Conservation (phyloP, 306 rosid genomes). For the Medicago ruthenica region DNA sequence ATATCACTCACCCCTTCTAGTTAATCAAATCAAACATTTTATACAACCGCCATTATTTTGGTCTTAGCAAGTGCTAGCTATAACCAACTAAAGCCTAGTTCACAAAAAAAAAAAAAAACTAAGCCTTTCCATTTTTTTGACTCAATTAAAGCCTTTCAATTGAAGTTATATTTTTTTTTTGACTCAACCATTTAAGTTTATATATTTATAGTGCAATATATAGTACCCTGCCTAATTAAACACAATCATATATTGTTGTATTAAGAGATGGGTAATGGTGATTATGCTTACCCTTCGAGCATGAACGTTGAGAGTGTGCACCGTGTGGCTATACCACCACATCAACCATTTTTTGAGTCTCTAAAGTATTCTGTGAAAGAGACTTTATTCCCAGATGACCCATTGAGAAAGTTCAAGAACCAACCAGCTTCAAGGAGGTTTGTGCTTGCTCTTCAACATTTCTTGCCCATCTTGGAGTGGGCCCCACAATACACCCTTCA, state of each 20-base stretch:
- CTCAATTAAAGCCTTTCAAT: no score
- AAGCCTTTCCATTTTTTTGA: background rate
- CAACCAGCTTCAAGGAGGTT: constrained; percentile 56
- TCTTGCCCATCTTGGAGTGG: constrained; percentile 82
- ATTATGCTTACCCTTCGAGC: constrained; percentile 49
- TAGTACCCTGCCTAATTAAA: background rate
- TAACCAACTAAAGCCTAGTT: background rate
- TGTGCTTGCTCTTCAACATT: constrained; percentile 63
- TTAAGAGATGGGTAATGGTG: constrained; percentile 64
- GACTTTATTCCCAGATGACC: constrained; percentile 93
- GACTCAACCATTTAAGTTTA: no score
- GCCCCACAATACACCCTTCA: constrained; percentile 61
- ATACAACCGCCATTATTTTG: constrained; percentile 1
- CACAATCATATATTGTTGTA: background rate
- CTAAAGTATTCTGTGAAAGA: constrained; percentile 64
- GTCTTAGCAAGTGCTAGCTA: background rate
- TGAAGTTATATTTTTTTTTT: no score
- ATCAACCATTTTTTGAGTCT: constrained; percentile 68
- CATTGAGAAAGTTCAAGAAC: constrained; percentile 82
- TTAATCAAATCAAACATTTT: background rate
- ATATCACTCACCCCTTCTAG: background rate
- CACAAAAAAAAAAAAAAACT: no score
- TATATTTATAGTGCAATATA: background rate
- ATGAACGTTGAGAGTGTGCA: constrained; percentile 44
- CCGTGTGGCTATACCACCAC: constrained; percentile 72